Conservation (phyloP, 345 rosid genomes). For the Salix viminalis region DNA sequence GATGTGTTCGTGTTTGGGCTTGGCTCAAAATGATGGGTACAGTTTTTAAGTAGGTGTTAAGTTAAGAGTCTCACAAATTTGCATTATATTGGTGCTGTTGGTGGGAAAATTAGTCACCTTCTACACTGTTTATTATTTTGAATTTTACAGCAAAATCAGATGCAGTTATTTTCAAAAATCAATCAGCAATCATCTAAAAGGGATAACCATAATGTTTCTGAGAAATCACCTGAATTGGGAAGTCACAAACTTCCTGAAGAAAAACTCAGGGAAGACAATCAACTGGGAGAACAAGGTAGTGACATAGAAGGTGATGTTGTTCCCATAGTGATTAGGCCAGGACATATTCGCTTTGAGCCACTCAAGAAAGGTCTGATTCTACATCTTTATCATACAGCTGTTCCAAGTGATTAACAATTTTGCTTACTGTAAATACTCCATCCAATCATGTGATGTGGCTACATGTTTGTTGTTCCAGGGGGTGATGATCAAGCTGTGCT, state of each 20-base stretch:
- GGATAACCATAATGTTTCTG: slow-evolving; percentile 21
- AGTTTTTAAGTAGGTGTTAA: neutral
- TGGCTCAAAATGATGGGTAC: neutral
- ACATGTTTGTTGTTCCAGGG: slow-evolving; percentile 33
- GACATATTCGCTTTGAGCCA: slow-evolving; percentile 85
- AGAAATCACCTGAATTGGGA: slow-evolving; percentile 20
- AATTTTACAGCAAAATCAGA: slow-evolving; percentile 41
- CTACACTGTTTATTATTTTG: neutral
- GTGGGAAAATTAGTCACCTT: neutral
- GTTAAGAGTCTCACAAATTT: no score
- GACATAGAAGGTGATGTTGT: slow-evolving; percentile 47
- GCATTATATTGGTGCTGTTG: neutral
- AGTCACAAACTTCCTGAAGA: slow-evolving; percentile 15
- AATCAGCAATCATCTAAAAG: slow-evolving; percentile 35
- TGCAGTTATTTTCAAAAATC: slow-evolving; percentile 32
- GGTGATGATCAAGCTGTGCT: slow-evolving; percentile 38
- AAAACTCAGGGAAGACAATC: slow-evolving; percentile 13
- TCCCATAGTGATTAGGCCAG: slow-evolving; percentile 80
- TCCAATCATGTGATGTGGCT: slow-evolving; percentile 18
- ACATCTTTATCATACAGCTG: slow-evolving; percentile 6
- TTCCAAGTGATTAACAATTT: slow-evolving; percentile 7
- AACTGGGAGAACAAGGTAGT: slow-evolving; percentile 26
- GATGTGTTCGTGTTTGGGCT: neutral
- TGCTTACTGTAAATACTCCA: neutral
- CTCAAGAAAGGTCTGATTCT: slow-evolving; percentile 44